phyloP scores from a whole-genome alignment of 202 grass and related monocot species.

The Miscanthus sacchariflorus region DNA sequence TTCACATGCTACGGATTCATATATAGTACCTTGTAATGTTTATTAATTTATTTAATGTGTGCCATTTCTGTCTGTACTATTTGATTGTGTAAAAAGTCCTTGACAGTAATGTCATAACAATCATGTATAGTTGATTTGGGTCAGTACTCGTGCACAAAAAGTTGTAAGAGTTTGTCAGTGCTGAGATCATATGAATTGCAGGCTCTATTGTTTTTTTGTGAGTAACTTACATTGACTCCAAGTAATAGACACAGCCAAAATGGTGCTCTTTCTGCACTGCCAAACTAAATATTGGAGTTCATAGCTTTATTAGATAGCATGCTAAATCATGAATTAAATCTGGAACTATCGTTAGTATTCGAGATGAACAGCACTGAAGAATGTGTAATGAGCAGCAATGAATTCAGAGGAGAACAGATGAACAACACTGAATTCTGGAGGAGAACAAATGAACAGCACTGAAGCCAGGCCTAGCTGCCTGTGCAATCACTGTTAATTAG shows the following conservation, averaged over 20 bases:
- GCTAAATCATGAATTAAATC: constrained; percentile 13
- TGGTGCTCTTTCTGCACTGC: not conserved
- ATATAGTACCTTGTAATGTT: not conserved
- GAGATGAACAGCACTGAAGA: not conserved
- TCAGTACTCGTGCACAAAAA: not conserved
- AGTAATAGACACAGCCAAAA: not conserved
- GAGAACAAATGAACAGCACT: not conserved
- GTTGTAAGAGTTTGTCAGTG: not conserved
- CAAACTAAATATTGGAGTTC: not conserved
- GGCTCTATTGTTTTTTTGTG: not conserved
- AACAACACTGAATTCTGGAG: not conserved
- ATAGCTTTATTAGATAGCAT: not conserved
- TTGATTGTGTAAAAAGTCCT: not conserved
- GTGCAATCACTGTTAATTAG: not conserved
- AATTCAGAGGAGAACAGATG: constrained; percentile 16
- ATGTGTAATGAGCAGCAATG: not conserved
- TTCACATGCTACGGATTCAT: not conserved
- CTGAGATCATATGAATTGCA: not conserved
- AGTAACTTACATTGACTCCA: not conserved
- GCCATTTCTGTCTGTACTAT: constrained; percentile 1
- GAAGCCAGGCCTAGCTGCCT: not conserved
- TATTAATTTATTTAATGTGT: not conserved
- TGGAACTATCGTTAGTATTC: not conserved
- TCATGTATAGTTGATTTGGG: not conserved
- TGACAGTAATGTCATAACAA: not conserved